Evolutionary conservation across 2,329 filamentous ascomycete genomes (phyloP).

Genomic region (Aureobasidium sp.): DNA sequence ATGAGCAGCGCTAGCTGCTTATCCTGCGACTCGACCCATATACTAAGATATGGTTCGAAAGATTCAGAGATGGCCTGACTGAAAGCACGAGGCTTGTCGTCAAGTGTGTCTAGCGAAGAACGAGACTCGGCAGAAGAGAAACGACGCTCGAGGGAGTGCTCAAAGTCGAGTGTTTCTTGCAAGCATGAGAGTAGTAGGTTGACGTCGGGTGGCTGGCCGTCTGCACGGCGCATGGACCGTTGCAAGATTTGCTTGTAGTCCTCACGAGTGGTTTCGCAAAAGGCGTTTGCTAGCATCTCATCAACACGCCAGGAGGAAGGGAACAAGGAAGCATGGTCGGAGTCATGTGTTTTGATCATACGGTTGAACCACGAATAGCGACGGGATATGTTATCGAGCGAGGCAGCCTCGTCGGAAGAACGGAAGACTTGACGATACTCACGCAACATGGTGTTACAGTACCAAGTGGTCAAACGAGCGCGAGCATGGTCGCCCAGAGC

Average conservation of each 20-base stretch:
- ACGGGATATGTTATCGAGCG: constrained; percentile 89
- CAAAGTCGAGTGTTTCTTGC: constrained; percentile 94
- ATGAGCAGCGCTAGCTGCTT: constrained; percentile 76
- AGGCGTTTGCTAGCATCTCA: constrained; percentile 81
- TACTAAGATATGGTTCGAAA: constrained; percentile 91
- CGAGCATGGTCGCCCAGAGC: constrained; percentile 82
- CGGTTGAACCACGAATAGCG: constrained; percentile 95
- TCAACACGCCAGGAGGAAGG: constrained; percentile 81
- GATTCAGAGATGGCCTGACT: constrained; percentile 89
- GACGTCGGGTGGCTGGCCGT: constrained; percentile 77
- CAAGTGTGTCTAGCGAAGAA: constrained; percentile 83
- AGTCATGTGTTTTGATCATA: constrained; percentile 91
- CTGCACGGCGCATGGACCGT: constrained; percentile 69
- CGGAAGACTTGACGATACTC: constrained; percentile 95
- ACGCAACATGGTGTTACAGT: constrained; percentile 91
- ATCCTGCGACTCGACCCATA: constrained; percentile 97
- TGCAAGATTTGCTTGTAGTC: constrained; percentile 93
- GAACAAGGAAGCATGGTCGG: constrained; percentile 84
- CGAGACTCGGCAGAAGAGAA: constrained; percentile 62
- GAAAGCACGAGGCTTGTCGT: constrained; percentile 69
- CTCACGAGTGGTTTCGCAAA: constrained; percentile 90
- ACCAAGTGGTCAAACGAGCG: constrained; percentile 82
- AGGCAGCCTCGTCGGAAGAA: constrained; percentile 93
- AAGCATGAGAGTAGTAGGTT: constrained; percentile 80
- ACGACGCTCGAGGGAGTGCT: constrained; percentile 78